phyloP scores from a whole-genome alignment of 2,329 filamentous ascomycete species.

The Cercospora sesami region DNA sequence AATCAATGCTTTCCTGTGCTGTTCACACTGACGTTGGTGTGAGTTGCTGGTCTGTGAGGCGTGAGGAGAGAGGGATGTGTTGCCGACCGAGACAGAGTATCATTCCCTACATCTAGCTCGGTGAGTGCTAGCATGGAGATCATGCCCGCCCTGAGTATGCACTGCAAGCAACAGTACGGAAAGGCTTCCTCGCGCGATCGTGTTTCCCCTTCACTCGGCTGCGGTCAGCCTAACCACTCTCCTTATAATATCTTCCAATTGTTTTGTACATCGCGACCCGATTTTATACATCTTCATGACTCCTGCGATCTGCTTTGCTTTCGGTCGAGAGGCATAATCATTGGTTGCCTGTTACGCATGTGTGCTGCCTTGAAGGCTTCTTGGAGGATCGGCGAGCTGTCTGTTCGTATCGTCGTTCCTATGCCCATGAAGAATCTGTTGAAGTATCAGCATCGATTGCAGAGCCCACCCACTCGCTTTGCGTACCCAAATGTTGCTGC shows the following conservation, averaged over 20 bases:
- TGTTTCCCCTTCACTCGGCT: not conserved
- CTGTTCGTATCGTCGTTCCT: conserved; percentile 91
- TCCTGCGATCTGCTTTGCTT: conserved; percentile 19
- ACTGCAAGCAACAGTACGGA: not conserved
- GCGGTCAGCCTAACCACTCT: not conserved
- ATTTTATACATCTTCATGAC: conserved; percentile 11
- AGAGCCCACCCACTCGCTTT: not conserved
- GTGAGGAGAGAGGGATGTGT: not conserved
- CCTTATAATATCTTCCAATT: not conserved
- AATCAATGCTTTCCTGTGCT: not conserved
- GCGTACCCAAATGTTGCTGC: conserved; percentile 91
- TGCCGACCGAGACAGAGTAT: not conserved
- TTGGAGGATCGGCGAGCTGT: conserved; percentile 73
- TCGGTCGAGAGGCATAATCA: conserved; percentile 60
- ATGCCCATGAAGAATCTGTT: conserved; percentile 95
- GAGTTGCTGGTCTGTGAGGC: not conserved
- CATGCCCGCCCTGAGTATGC: not conserved
- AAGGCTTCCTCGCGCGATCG: not conserved
- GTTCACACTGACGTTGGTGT: not conserved
- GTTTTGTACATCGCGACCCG: not conserved
- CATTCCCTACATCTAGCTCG: not conserved
- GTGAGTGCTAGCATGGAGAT: not conserved
- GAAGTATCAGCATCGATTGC: not conserved
- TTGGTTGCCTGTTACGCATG: conserved; percentile 60
- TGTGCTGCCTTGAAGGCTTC: conserved; percentile 75